A percentile compares a stretch with the other conserved stretches of the same genome.
phyloP scores from a whole-genome alignment of 371 early-diverging fungal genomes.

The Encephalitozoon cuniculi region DNA sequence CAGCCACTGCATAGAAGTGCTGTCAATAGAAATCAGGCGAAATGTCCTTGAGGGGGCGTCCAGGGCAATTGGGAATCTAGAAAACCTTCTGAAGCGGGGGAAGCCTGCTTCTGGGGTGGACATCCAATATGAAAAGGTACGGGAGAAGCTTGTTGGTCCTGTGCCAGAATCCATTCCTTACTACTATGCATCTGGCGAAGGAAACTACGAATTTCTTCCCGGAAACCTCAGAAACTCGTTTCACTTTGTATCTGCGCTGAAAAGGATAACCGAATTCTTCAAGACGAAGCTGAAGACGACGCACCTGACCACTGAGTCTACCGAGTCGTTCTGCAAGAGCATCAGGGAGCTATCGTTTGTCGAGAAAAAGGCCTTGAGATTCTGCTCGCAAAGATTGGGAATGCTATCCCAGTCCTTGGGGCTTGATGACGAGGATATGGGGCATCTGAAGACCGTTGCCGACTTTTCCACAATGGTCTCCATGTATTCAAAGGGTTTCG shows the following conservation, averaged over 20 bases:
- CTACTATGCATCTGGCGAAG: constrained; percentile 18
- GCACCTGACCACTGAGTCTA: constrained; percentile 90
- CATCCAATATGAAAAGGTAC: constrained; percentile 10
- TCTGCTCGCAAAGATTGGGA: constrained; percentile 71
- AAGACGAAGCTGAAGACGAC: constrained; percentile 89
- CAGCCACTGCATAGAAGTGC: constrained; percentile 79
- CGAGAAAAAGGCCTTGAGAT: constrained; percentile 51
- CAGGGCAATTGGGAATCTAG: constrained; percentile 67
- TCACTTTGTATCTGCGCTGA: constrained; percentile 88
- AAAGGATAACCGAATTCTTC: constrained; percentile 91
- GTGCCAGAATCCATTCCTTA: constrained; percentile 22
- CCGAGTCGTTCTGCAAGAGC: constrained; percentile 77
- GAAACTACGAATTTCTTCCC: constrained; percentile 74
- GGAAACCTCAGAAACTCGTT: constrained; percentile 91
- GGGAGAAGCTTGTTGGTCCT: constrained; percentile 1
- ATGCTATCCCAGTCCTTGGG: constrained; percentile 78
- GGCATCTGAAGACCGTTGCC: constrained; percentile 73
- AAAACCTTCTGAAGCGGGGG: constrained; percentile 59
- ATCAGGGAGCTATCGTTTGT: constrained; percentile 67
- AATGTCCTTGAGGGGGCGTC: constrained; percentile 70
- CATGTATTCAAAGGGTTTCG: constrained; percentile 88
- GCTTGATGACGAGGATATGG: constrained; percentile 75
- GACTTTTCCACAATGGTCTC: constrained; percentile 84
- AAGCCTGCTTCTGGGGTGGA: constrained; percentile 71
- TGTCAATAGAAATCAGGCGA: constrained; percentile 80